Conservation (phyloP, 2,329 filamentous ascomycete genomes). For the Madurella mycetomatis region DNA sequence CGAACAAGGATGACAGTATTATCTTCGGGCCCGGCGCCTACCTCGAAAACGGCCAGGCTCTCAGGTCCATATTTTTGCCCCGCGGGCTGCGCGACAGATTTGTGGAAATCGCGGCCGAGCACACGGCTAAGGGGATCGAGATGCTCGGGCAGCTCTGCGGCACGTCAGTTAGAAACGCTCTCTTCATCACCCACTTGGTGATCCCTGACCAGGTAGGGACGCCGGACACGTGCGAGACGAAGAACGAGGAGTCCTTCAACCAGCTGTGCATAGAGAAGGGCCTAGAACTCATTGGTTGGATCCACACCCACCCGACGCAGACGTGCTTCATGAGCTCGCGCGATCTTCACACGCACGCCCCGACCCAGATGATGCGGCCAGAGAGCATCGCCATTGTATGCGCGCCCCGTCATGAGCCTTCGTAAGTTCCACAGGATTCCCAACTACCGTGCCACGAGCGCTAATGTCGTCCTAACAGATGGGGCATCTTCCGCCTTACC, state of each 20-base stretch:
- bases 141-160: slow-evolving; percentile 95
- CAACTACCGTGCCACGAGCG: neutral
- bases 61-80: slow-evolving; percentile 85
- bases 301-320: slow-evolving; percentile 94
- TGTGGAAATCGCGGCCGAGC: slow-evolving; percentile 65
- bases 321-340: slow-evolving; percentile 97
- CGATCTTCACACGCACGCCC: slow-evolving; percentile 88
- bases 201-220: slow-evolving; percentile 90
- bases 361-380: slow-evolving; percentile 93
- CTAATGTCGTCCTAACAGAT: slow-evolving; percentile 45
- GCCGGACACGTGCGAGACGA: slow-evolving; percentile 89
- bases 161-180: slow-evolving; percentile 82
- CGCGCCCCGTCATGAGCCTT: slow-evolving; percentile 73
- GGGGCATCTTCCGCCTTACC: slow-evolving; percentile 88
- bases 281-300: slow-evolving; percentile 88
- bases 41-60: slow-evolving; percentile 80
- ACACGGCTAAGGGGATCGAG: slow-evolving; percentile 78
- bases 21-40: slow-evolving; percentile 82
- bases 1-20: slow-evolving; percentile 51
- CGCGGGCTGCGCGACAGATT: slow-evolving; percentile 69
- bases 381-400: slow-evolving; percentile 98
- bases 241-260: slow-evolving; percentile 78
- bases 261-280: slow-evolving; percentile 85
- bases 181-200: slow-evolving; percentile 84
- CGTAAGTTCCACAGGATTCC: slow-evolving; percentile 45